Base-by-base conservation (phyloP, 441 rosid species). In the Pelargonium fulgidum region DNA sequence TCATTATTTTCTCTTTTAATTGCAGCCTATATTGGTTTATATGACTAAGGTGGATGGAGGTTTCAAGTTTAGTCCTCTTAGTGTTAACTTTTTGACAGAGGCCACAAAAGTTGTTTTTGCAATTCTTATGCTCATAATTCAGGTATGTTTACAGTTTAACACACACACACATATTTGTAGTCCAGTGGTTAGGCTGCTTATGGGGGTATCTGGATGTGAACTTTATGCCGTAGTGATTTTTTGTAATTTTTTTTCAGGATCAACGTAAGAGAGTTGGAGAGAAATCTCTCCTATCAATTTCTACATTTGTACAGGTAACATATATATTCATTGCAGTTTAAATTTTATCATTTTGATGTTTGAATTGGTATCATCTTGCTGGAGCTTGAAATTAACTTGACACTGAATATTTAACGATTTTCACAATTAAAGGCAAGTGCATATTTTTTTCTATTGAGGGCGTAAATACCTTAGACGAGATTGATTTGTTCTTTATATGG, bases 1-100 rank as follows among this genome's bases (percentile, higher is more conserved):
- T 36, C 41, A 36, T 36, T 36, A 36, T 24, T 14, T 61, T 54
- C 70, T 33, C 29, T 47, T 76, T 76, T 16, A 56, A 68, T 81
- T 77, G 66, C 88, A 92, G 96, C 98, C 98, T 63, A 85, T 92
- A 70, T 77, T 92, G 87, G 98, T 92, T 71, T 92, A 90, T 70
- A 92, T 89, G 93, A 90, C 92, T 72, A 92, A 92, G 78, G 93
- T 90, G 48, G 95, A 90, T 83, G 98, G 98, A 61, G 79, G 72
- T 65, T 92, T 92, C 84, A 80, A 80, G 70, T 92, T 90, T 69
- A 92, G 93, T 81, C 97, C 98, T 33, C 73, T 90, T 58, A 89
- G 96, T 56, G 98, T 92, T 65, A 92, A 92, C 84, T 90, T 92
- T 82, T 82, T 90, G 87, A 90, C 97, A 0, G 97, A 92, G 72